Conservation (phyloP, 2,329 filamentous ascomycete genomes). For the Sporothrix mexicana region DNA sequence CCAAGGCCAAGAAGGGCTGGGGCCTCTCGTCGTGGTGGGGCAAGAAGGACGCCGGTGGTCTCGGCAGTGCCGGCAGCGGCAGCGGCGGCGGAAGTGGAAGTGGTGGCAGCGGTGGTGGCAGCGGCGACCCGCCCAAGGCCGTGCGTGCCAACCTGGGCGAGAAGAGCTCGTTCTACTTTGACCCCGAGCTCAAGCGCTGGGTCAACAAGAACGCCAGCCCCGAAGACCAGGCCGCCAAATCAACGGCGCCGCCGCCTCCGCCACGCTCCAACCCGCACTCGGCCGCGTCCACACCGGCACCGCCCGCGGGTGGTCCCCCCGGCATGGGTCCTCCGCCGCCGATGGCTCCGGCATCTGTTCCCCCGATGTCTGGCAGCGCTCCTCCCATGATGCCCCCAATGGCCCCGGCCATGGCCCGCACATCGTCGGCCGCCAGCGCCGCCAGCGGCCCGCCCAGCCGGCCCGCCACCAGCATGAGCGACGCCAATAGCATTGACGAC, state of each 20-base stretch:
- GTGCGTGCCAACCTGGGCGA: conserved; percentile 94
- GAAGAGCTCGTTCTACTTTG: conserved; percentile 89
- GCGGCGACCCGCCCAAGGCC: conserved; percentile 62
- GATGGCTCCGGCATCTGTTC: conserved; percentile 42
- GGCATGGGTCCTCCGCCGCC: conserved; percentile 42
- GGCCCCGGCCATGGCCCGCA: conserved; percentile 45
- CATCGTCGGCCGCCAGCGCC: conserved; percentile 55
- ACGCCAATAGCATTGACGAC: conserved; percentile 94
- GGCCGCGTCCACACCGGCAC: conserved; percentile 59
- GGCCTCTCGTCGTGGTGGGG: conserved; percentile 83
- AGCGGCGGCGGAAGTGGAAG: conserved; percentile 34
- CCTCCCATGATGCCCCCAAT: conserved; percentile 33
- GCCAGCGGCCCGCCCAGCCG: conserved; percentile 64
- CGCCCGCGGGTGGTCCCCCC: conserved; percentile 28
- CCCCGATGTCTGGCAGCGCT: conserved; percentile 41
- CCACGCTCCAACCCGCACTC: conserved; percentile 65
- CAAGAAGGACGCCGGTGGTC: conserved; percentile 64
- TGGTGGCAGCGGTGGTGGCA: conserved; percentile 41
- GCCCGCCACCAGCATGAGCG: conserved; percentile 82
- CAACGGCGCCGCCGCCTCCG: conserved; percentile 87
- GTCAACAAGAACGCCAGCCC: conserved; percentile 89
- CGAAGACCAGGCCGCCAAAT: conserved; percentile 64
- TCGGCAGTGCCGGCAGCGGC: conserved; percentile 40
- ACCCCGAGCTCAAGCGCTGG: conserved; percentile 97
- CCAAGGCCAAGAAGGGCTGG: conserved; percentile 71